Conservation (phyloP, 2,329 filamentous ascomycete species). For the Neopestalotiopsis rosae region DNA sequence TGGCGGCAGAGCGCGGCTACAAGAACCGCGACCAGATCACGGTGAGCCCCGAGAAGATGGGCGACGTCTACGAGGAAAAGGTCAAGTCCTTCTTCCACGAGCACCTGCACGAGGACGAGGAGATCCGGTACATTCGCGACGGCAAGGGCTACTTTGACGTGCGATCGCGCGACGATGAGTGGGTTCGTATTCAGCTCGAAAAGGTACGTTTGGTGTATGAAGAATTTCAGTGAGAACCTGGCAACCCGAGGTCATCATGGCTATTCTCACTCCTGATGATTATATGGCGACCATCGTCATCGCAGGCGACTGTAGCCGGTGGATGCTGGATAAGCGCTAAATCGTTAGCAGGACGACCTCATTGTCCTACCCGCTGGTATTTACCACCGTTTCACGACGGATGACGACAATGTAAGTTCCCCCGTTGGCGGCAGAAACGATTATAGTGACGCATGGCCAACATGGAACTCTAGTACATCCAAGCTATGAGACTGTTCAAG, state of each 20-base stretch:
- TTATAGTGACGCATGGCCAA: neutral
- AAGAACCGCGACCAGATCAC: constrained; percentile 94
- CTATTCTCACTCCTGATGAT: neutral
- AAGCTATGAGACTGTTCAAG: constrained; percentile 96
- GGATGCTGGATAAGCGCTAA: constrained; percentile 4
- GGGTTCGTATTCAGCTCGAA: constrained; percentile 84
- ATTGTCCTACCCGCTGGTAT: constrained; percentile 94
- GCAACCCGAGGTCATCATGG: neutral
- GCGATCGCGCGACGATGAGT: constrained; percentile 78
- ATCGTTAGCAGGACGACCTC: constrained; percentile 66
- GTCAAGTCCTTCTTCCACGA: constrained; percentile 94
- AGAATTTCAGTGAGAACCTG: neutral
- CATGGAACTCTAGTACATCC: constrained; percentile 72
- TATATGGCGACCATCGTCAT: neutral
- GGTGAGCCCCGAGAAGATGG: constrained; percentile 86
- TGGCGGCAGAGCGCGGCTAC: constrained; percentile 80
- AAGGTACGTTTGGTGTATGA: constrained; percentile 56
- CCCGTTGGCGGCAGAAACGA: neutral
- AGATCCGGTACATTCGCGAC: constrained; percentile 92
- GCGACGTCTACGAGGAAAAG: constrained; percentile 87
- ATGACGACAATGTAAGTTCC: constrained; percentile 80
- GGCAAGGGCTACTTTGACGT: constrained; percentile 95
- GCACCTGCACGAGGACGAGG: constrained; percentile 97
- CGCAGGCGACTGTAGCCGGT: neutral
- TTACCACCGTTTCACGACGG: constrained; percentile 96